phyloP scores from a whole-genome alignment of 768 basidiomycete species.

The Tylopilus cervinicoccineus region DNA sequence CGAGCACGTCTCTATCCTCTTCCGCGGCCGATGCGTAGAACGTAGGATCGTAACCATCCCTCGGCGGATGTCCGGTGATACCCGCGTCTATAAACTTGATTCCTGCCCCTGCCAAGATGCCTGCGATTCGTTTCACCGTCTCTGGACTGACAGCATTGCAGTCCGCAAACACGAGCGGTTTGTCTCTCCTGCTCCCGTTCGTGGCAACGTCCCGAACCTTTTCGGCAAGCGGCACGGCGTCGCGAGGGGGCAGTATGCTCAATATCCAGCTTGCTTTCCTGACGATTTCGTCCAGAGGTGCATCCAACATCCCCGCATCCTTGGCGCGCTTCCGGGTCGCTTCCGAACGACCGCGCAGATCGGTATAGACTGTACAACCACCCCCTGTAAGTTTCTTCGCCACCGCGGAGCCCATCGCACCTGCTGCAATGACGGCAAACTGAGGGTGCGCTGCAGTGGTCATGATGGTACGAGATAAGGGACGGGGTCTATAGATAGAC shows the following conservation, averaged over 20 bases:
- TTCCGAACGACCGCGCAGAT: slow-evolving; percentile 50
- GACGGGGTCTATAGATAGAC: slow-evolving; percentile 8
- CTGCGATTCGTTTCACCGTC: slow-evolving; percentile 45
- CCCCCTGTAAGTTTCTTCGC: slow-evolving; percentile 42
- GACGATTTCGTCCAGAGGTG: slow-evolving; percentile 36
- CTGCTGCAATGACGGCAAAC: slow-evolving; percentile 51
- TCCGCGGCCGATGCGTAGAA: slow-evolving; percentile 49
- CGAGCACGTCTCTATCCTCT: slow-evolving; percentile 31
- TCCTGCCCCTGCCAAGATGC: slow-evolving; percentile 36
- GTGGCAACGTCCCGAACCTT: slow-evolving; percentile 14
- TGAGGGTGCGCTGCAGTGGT: slow-evolving; percentile 11
- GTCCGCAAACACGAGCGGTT: slow-evolving; percentile 42
- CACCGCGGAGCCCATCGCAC: slow-evolving; percentile 59
- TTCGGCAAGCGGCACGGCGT: slow-evolving; percentile 44
- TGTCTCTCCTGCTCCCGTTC: not conserved
- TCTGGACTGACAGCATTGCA: slow-evolving; percentile 57
- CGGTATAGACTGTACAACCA: slow-evolving; percentile 54
- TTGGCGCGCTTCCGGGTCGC: slow-evolving; percentile 45
- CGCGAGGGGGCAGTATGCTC: slow-evolving; percentile 56
- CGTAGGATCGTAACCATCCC: slow-evolving; percentile 44
- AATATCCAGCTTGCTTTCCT: slow-evolving; percentile 42
- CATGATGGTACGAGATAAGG: slow-evolving; percentile 17
- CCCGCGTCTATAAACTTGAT: slow-evolving; percentile 51
- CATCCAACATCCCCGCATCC: slow-evolving; percentile 48
- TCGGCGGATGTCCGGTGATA: slow-evolving; percentile 57